Base-by-base conservation (phyloP, 257 asterid genomes). In the Misopates orontium region DNA sequence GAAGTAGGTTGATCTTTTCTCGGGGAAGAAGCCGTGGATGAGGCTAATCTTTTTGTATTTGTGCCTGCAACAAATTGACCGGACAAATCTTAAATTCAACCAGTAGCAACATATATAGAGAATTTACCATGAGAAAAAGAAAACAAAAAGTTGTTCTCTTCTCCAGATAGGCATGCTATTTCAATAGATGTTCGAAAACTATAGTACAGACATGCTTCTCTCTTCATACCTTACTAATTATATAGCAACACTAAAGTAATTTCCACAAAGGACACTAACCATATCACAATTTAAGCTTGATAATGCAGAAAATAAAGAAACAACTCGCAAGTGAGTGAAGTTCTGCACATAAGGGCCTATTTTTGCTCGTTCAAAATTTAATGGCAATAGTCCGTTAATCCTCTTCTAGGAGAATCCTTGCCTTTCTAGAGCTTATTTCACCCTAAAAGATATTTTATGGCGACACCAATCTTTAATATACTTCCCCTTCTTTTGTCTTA, bases 11-110 rank as follows among this genome's bases (percentile, higher is more conserved):
- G 83, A 65, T 14, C 73, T 61, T 84, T 81, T 55, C 24, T 75
- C 80, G 78, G 86, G 25, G 78, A 48, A 66, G 86, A 69, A 69
- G 80, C 59, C 44, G 78, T 68, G 45, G 76, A 63, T 60, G 83
- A 55, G 44, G 77, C 56, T 69, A 55, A 62, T 51, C 81, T 84
- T 83, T 87, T 85, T 18, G 66, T 64, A 65, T 77, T 84, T 50
- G 66, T 25, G 68, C 73, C 67, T 61, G 77, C 67, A 23, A 69
- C 73, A 60, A 71, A 77, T 66, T 81, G 83, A 53, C 72, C 84
- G 75, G 68, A 39, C 70, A 79, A 64, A n/a, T 55, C 54, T 51
- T 22, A 32, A 62, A 59, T 31, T 32, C 31, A 71, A 58, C 55
- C 40, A 62, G 66, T 49, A 22, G 31, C 50, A 32, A 28, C 16